Conservation (phyloP, 2,329 filamentous ascomycete species). For the Apiospora hydei region DNA sequence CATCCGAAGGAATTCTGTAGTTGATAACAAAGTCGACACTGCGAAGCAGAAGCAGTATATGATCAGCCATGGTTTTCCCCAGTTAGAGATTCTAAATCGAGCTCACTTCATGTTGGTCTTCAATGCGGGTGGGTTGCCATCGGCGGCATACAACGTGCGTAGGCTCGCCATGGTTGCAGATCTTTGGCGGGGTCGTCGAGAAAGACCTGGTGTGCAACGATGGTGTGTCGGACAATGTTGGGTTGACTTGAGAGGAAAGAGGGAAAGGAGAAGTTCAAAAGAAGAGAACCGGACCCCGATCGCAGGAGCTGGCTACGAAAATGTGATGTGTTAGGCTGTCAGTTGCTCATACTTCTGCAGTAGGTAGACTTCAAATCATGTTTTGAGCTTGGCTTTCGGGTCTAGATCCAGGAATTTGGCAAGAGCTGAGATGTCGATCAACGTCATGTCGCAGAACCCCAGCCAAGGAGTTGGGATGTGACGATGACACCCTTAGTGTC, state of each 20-base stretch:
- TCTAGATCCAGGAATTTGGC: slow-evolving; percentile 16
- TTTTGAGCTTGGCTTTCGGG: slow-evolving; percentile 10
- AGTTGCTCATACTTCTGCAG: not conserved
- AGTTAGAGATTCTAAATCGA: not conserved
- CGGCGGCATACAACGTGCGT: slow-evolving; percentile 36
- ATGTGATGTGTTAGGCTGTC: slow-evolving; percentile 11
- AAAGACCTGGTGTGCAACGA: not conserved
- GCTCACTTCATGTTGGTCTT: slow-evolving; percentile 38
- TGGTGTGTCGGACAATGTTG: not conserved
- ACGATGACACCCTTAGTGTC: slow-evolving; percentile 23
- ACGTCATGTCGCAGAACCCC: slow-evolving; percentile 23
- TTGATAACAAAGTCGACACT: slow-evolving; percentile 89
- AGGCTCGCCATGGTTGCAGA: slow-evolving; percentile 38
- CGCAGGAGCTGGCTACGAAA: not conserved
- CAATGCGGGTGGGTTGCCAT: slow-evolving; percentile 38
- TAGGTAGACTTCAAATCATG: slow-evolving; percentile 11
- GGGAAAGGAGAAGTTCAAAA: not conserved
- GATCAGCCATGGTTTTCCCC: not conserved
- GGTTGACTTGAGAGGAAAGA: not conserved
- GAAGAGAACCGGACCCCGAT: not conserved
- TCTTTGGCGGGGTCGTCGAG: slow-evolving; percentile 2
- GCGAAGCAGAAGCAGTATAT: slow-evolving; percentile 29
- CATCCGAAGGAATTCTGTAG: slow-evolving; percentile 74
- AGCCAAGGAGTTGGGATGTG: slow-evolving; percentile 22
- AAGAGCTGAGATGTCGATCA: slow-evolving; percentile 20